These are phyloP conservation scores for Colletotrichum aenigma DNA, from an alignment of 2,329 filamentous ascomycete genomes.

Conservation along the genomic window DNA sequence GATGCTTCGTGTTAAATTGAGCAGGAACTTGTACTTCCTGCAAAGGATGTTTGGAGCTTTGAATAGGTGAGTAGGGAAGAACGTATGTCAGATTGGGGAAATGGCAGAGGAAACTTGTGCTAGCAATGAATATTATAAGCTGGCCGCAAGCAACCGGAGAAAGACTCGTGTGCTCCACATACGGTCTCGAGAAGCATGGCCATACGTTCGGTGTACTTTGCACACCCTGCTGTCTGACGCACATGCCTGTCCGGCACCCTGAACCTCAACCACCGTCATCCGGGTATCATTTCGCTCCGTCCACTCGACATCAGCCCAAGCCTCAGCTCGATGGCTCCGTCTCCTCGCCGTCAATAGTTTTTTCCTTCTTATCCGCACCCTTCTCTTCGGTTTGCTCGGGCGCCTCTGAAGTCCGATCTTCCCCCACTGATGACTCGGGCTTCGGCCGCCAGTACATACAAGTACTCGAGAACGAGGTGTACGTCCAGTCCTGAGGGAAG, in stretches of 20 bases:
- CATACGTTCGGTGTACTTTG: background rate
- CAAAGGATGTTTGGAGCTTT: background rate
- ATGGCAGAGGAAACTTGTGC: background rate
- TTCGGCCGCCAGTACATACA: conserved; percentile 40
- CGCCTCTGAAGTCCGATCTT: background rate
- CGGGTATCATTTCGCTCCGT: background rate
- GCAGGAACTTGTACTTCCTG: background rate
- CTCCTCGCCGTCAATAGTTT: background rate
- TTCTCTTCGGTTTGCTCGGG: background rate
- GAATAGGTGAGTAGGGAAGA: background rate
- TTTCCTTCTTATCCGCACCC: background rate
- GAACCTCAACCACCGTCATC: background rate
- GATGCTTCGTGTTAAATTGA: background rate
- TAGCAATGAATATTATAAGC: background rate
- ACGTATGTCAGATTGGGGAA: background rate
- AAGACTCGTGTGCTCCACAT: background rate
- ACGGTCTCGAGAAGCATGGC: background rate
- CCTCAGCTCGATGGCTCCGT: background rate
- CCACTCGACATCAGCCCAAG: background rate
- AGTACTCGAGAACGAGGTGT: conserved; percentile 44
- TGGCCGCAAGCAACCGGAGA: background rate
- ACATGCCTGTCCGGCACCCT: background rate
- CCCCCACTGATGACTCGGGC: background rate
- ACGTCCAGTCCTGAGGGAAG: conserved; percentile 42
- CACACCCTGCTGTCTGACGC: background rate